A percentile compares a stretch with the other conserved stretches of the same genome.
These are phyloP conservation scores for Calonectria honghensis DNA, from an alignment of 2,329 filamentous ascomycete species.

Conservation along the genomic window DNA sequence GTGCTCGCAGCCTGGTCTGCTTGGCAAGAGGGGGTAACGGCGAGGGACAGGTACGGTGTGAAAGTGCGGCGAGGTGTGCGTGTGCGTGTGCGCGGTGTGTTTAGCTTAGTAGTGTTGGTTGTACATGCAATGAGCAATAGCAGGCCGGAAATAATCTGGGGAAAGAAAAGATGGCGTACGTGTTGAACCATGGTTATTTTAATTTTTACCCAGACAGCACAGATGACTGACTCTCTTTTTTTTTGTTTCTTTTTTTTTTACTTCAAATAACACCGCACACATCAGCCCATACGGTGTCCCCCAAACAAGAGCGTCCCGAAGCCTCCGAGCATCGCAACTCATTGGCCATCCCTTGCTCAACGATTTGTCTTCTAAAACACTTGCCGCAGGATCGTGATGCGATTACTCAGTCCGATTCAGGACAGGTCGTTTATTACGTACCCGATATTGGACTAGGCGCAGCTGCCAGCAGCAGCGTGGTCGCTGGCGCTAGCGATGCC, in stretches of 20 bases:
- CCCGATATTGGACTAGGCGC: background rate
- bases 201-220: background rate
- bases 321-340: background rate
- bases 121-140: background rate
- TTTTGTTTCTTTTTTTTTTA: background rate
- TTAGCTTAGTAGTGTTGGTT: background rate
- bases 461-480: background rate
- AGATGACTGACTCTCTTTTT: background rate
- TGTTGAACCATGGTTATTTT: background rate
- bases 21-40: no score
- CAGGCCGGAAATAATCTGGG: background rate
- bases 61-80: background rate
- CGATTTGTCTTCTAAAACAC: constrained; percentile 2
- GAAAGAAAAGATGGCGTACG: background rate
- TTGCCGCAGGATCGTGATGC: background rate
- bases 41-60: background rate
- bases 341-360: background rate
- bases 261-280: constrained; percentile 3
- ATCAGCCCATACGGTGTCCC: constrained; percentile 1
- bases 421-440: constrained; percentile 1
- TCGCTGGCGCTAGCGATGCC: background rate
- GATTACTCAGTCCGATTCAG: background rate
- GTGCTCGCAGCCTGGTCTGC: background rate
- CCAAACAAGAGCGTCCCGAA: background rate
- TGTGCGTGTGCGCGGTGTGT: no score